phyloP scores from a whole-genome alignment of 2,329 filamentous ascomycete species.

The Fonsecaea pugnacius region DNA sequence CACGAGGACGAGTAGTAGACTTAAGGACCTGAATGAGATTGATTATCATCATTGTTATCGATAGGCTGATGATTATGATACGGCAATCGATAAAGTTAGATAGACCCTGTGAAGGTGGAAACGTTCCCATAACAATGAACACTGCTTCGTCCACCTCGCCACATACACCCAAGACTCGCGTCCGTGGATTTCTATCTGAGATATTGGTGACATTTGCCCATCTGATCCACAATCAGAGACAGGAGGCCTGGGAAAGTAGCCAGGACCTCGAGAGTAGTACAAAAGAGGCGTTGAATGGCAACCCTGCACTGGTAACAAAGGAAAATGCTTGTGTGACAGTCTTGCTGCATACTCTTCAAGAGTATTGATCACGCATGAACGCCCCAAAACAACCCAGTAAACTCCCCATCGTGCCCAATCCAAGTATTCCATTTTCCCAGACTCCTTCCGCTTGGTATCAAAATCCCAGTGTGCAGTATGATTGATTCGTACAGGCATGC shows the following conservation, averaged over 20 bases:
- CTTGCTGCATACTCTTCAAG: slow-evolving; percentile 19
- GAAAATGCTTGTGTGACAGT: slow-evolving; percentile 17
- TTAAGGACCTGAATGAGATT: background rate
- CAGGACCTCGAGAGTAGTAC: slow-evolving; percentile 18
- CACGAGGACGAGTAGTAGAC: background rate
- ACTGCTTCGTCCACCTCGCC: slow-evolving; percentile 8
- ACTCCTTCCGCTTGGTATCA: slow-evolving; percentile 33
- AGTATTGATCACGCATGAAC: slow-evolving; percentile 16
- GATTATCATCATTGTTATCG: slow-evolving; percentile 19
- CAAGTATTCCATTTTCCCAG: slow-evolving; percentile 9
- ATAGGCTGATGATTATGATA: slow-evolving; percentile 28
- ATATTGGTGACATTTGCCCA: slow-evolving; percentile 24
- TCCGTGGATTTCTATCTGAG: slow-evolving; percentile 27
- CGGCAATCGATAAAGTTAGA: slow-evolving; percentile 26
- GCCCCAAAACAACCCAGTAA: slow-evolving; percentile 3
- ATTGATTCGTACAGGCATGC: slow-evolving; percentile 25
- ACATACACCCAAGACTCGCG: slow-evolving; percentile 30
- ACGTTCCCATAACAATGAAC: background rate
- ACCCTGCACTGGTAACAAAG: slow-evolving; percentile 20
- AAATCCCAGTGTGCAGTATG: slow-evolving; percentile 13
- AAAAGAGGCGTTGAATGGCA: slow-evolving; percentile 12
- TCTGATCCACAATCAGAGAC: slow-evolving; percentile 4
- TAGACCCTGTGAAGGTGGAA: slow-evolving; percentile 2
- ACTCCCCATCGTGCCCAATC: slow-evolving; percentile 13
- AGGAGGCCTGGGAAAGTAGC: slow-evolving; percentile 27